Evolutionary conservation across 2,329 filamentous ascomycete species (phyloP).

Genomic region (Colletotrichum sojae): DNA sequence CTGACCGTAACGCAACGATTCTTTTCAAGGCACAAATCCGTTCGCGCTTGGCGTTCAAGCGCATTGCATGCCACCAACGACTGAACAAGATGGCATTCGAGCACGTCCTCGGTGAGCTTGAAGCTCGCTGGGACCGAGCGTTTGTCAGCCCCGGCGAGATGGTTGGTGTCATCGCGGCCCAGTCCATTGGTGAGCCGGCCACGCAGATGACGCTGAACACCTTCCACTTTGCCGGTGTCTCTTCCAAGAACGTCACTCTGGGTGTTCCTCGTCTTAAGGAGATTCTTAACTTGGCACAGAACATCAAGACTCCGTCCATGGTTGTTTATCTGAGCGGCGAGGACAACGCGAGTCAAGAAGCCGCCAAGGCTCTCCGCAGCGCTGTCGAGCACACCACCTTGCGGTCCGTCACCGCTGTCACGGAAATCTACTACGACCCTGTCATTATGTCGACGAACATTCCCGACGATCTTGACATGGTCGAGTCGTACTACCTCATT

Average conservation of each 20-base stretch:
- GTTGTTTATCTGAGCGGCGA: constrained; percentile 82
- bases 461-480: constrained; percentile 89
- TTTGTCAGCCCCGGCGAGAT: constrained; percentile 96
- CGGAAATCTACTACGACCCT: constrained; percentile 98
- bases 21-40: constrained; percentile 94
- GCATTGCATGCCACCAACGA: constrained; percentile 86
- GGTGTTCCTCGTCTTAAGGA: constrained; percentile 99
- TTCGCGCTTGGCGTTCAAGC: constrained; percentile 92
- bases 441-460: constrained; percentile 90
- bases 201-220: constrained; percentile 99
- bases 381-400: constrained; percentile 95
- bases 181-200: constrained; percentile 98
- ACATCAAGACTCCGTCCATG: constrained; percentile 99
- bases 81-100: constrained; percentile 94
- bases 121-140: constrained; percentile 88
- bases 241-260: constrained; percentile 98
- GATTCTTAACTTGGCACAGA: constrained; percentile 96
- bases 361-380: constrained; percentile 88
- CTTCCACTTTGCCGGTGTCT: constrained; percentile 99
- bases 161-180: constrained; percentile 97
- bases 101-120: constrained; percentile 91
- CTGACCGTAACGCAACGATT: constrained; percentile 88
- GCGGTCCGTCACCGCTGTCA: constrained; percentile 89
- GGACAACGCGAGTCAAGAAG: constrained; percentile 77
- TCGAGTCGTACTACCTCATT: constrained; percentile 96